Evolutionary conservation across 2,329 filamentous ascomycete species (phyloP), one percentile per base, ranked within the genome.

Genomic region (Alternaria sp.): DNA sequence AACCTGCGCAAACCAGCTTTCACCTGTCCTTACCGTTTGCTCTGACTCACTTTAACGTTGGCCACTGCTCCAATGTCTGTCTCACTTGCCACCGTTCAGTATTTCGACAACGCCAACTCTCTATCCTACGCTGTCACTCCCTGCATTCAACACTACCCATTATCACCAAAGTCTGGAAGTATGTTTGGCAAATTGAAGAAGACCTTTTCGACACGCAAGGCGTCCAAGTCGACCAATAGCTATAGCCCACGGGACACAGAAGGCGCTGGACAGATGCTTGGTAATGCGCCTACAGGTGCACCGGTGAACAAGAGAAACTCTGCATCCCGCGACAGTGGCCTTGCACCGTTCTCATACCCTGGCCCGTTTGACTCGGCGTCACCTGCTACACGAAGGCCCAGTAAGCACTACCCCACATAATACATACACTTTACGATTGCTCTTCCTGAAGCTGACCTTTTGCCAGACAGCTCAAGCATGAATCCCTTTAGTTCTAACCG

Each of bases 301-400:
- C 59, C 62, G n/a, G 36, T 46, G 17, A 53, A 49, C 50, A 44
- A 59, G 13, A 69, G 64, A 46, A 32, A 45, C 25, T n/a, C 62
- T 25, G 66, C 57, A 17, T 67, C 68, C 19, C 60, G 50, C 43
- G 65, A 60, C 55, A 61, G 68, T 19, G 60, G 67, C 50, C 68
- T 75, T 49, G 47, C 68, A 23, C 66, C 70, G 40, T 65, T 61
- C 9, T 45, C 58, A 13, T 46, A 53, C 55, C 66, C 57, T 60
- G 75, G 66, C 44, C 67, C 73, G 15, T 69, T 70, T 53, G 51
- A 65, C 46, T 63, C 67, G 32, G 59, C 66, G 46, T 66, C 78
- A n/a, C 72, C 78, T 46, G 64, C 77, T 23, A 81, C 80, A 57
- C 73, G 80, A 28, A 74, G 80, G 45, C 80, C 81, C 62, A 72